phyloP scores from a whole-genome alignment of 495 filamentous ascomycete species.

The Xylaria telfairii region DNA sequence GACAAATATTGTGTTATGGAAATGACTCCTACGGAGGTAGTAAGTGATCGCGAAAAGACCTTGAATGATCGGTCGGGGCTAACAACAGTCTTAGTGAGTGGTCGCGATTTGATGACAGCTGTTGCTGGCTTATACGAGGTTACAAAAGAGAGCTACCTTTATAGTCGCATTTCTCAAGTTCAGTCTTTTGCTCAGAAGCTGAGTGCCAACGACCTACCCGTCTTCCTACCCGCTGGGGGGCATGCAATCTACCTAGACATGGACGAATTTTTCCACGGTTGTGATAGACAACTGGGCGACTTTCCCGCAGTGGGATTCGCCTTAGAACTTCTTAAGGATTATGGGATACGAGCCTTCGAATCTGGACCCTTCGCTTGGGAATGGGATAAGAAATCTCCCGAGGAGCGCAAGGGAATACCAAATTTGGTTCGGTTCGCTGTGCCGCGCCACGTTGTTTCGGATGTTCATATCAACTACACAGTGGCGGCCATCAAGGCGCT shows the following conservation, averaged over 20 bases:
- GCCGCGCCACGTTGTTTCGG: conserved; percentile 18
- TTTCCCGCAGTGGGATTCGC: conserved; percentile 21
- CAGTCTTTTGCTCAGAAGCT: conserved; percentile 20
- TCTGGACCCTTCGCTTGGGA: conserved; percentile 20
- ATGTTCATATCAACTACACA: conserved; percentile 20
- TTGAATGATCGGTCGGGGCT: not conserved
- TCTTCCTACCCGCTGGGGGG: conserved; percentile 14
- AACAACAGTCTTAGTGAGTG: conserved; percentile 7
- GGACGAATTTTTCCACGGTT: conserved; percentile 20
- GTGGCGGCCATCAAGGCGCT: conserved; percentile 22
- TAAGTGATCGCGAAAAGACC: not conserved
- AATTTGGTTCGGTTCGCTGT: conserved; percentile 26
- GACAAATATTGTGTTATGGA: conserved; percentile 25
- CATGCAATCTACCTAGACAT: conserved; percentile 24
- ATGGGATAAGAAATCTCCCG: conserved; percentile 16
- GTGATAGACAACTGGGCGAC: conserved; percentile 17
- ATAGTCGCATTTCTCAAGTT: conserved; percentile 6
- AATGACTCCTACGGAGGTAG: conserved; percentile 26
- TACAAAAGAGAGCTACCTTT: conserved; percentile 22
- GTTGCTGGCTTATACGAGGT: conserved; percentile 19
- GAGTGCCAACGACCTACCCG: not conserved
- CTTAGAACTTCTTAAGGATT: conserved; percentile 18
- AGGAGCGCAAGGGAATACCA: conserved; percentile 6
- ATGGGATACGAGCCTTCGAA: conserved; percentile 14
- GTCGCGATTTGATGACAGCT: conserved; percentile 21